A percentile compares a stretch with the other conserved stretches of the same genome.
Evolutionary conservation across 129 eudicot genomes (phyloP).

Genomic region (Helianthus tuberosus): DNA sequence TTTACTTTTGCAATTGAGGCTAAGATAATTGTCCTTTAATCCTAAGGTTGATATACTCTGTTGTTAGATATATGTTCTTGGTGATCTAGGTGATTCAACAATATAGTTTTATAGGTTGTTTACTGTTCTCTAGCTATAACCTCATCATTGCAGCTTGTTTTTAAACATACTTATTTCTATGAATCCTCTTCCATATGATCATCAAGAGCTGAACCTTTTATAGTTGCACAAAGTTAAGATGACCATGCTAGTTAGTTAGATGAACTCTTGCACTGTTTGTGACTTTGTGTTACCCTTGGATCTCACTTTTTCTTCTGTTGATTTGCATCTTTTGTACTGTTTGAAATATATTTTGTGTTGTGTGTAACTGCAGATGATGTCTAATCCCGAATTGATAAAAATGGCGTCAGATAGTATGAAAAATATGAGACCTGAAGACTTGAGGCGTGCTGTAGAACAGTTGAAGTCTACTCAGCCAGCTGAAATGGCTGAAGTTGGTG

Average conservation of each 20-base stretch:
- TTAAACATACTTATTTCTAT: no score
- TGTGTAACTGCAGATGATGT: conserved; percentile 75
- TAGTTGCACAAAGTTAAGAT: no score
- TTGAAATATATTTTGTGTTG: background rate
- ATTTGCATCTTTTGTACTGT: background rate
- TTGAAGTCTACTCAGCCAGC: conserved; percentile 84
- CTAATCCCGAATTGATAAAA: conserved; percentile 87
- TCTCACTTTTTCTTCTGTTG: background rate
- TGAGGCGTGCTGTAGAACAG: conserved; percentile 90
- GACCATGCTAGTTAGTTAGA: no score
- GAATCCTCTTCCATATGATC: no score
- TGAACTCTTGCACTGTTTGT: no score
- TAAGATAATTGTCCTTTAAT: no score
- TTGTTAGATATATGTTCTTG: background rate
- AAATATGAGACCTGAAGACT: conserved; percentile 80
- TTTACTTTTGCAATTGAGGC: background rate
- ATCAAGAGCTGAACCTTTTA: no score
- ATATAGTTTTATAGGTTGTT: no score
- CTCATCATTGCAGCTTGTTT: no score
- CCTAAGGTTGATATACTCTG: background rate
- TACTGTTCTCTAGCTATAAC: no score
- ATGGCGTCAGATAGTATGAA: conserved; percentile 96
- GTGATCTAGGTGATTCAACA: background rate
- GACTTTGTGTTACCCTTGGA: background rate
- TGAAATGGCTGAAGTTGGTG: conserved; percentile 87